Conservation (phyloP, 1,284 basidiomycete species). For the Cryptococcus depauperatus region DNA sequence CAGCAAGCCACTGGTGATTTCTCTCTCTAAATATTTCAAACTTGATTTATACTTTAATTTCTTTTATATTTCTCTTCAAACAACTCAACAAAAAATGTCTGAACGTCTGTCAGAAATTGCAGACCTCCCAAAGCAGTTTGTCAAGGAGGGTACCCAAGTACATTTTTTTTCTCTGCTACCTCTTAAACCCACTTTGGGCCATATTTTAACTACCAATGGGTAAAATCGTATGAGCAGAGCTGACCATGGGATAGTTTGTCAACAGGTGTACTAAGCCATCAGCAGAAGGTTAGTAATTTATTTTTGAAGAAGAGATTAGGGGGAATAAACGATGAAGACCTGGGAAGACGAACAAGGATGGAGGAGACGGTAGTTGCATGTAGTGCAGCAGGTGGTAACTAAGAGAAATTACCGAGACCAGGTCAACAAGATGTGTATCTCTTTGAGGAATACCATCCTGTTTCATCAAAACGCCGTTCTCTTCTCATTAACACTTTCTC, state of each 20-base stretch:
- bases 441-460: not conserved
- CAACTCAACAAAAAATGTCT: too few relatives aligned
- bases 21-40: too few relatives aligned
- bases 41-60: too few relatives aligned
- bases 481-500: not conserved
- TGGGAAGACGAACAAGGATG: too few relatives aligned
- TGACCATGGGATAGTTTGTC: constrained; percentile 60
- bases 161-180: not conserved
- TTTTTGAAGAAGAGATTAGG: too few relatives aligned
- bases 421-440: too few relatives aligned
- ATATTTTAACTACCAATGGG: not conserved
- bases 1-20: too few relatives aligned
- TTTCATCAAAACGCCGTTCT: not conserved
- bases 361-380: too few relatives aligned
- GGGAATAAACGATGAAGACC: too few relatives aligned
- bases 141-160: constrained; percentile 88
- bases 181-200: not conserved
- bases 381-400: too few relatives aligned
- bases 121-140: constrained; percentile 84
- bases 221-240: not conserved
- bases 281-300: constrained; percentile 74
- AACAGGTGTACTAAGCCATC: constrained; percentile 97
- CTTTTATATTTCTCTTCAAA: too few relatives aligned
- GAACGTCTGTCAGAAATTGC: constrained; percentile 75
- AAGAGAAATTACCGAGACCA: too few relatives aligned